Evolutionary conservation across 371 early-diverging fungal genomes (phyloP), one percentile per base, ranked within the genome.

Genomic region (Funneliformis caledonium): DNA sequence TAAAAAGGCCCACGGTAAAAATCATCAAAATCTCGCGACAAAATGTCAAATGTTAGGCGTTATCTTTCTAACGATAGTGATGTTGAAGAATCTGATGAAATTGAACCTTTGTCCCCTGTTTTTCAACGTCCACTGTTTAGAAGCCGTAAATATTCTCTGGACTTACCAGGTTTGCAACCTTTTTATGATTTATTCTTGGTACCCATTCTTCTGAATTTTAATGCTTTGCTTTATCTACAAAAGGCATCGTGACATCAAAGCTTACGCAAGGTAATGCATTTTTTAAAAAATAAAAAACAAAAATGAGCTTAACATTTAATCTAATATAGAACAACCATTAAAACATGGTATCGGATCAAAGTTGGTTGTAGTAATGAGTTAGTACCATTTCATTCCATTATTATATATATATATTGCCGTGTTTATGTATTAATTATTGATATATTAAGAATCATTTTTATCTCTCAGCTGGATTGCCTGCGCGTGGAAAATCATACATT

Each of bases 401-500:
- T 64, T n/a, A n/a, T n/a, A n/a, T n/a, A n/a, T n/a, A n/a, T 47
- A n/a, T 11, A 16, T 0, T 37, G 43, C 43, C 19, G 4, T n/a
- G 48, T 73, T 11, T 37, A 33, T 2, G 8, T 37, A 73, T 65
- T 59, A 50, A n/a, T n/a, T n/a, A n/a, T n/a, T n/a, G n/a, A n/a
- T n/a, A n/a, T n/a, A 70, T 19, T 68, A 16, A 4, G 33, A 26
- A 22, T 61, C 2, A 26, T 10, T 43, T 62, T 81, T 50, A n/a
- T 33, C 76, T 45, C 26, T 31, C 26, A 92, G 94, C 94, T 62
- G 96, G 96, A 6, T 84, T 96, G 70, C 96, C 96, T 22, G 96
- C 96, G 9, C 88, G 96, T 78, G 96, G 96, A 64, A 96, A 96
- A 84, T 93, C 93, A 80, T 96, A 95, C 83, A 92, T 96, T 81